Evolutionary conservation across 2,329 filamentous ascomycete species (phyloP).

Genomic region (Monilinia fructicola): DNA sequence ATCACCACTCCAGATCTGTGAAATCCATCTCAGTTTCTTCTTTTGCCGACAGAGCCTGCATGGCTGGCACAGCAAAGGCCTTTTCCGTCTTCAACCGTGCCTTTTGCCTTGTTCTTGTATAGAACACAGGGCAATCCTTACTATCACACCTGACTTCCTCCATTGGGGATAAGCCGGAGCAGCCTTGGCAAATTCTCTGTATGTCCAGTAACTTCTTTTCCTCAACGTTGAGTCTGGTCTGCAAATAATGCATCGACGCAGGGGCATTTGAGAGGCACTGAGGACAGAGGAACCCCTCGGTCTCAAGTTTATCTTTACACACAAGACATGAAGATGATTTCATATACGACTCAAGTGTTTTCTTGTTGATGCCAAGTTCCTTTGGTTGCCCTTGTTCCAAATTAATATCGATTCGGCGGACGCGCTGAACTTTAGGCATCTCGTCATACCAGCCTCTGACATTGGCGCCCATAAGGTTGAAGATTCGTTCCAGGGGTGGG

Average conservation of each 20-base stretch:
- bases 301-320: conserved; percentile 55
- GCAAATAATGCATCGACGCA: conserved; percentile 62
- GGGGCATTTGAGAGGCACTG: conserved; percentile 56
- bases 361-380: conserved; percentile 47
- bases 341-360: conserved; percentile 94
- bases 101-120: conserved; percentile 66
- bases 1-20: conserved; percentile 37
- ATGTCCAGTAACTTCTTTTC: conserved; percentile 66
- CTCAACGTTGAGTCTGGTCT: conserved; percentile 58
- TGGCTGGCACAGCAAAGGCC: conserved; percentile 44
- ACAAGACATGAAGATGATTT: conserved; percentile 74
- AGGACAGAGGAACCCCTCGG: conserved; percentile 54
- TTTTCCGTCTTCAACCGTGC: conserved; percentile 46
- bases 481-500: conserved; percentile 91
- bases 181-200: conserved; percentile 73
- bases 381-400: conserved; percentile 39
- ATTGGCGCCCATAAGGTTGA: conserved; percentile 92
- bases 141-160: conserved; percentile 87
- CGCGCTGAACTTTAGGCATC: conserved; percentile 86
- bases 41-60: conserved; percentile 44
- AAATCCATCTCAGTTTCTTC: conserved; percentile 23
- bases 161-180: conserved; percentile 67
- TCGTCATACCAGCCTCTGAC: conserved; percentile 91
- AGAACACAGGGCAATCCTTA: conserved; percentile 90
- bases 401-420: conserved; percentile 51